Conservation (phyloP, 192 early-diverging fungal species). For the Mortierella alpina region DNA sequence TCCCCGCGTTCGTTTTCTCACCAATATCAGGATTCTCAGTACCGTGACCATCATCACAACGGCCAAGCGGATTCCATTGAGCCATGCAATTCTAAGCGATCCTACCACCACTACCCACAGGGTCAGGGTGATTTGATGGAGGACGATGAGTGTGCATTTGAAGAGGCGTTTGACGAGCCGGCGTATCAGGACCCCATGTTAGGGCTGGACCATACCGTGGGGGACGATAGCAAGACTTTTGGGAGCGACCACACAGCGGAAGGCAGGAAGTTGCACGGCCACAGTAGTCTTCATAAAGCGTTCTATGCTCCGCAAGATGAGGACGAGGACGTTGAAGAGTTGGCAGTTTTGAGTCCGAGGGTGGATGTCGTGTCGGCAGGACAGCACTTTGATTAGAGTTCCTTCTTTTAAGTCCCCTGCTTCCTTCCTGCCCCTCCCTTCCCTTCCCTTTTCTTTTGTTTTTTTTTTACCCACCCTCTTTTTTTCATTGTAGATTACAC, state of each 20-base stretch:
- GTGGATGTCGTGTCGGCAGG: too few relatives aligned
- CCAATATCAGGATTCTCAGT: neutral
- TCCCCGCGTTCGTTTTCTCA: neutral
- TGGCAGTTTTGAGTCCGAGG: too few relatives aligned
- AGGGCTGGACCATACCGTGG: neutral
- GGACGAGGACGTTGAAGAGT: too few relatives aligned
- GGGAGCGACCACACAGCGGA: neutral
- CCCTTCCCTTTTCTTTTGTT: neutral
- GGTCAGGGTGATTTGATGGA: neutral
- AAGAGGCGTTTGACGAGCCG: conserved; percentile 31
- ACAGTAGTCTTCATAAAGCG: too few relatives aligned
- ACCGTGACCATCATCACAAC: conserved; percentile 3
- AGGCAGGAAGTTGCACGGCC: neutral
- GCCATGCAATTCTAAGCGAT: neutral
- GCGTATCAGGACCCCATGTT: conserved; percentile 19
- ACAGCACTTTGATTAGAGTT: neutral
- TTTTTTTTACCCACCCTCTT: neutral
- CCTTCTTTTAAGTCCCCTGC: neutral
- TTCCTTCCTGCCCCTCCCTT: neutral
- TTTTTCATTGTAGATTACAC: neutral
- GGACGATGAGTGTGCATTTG: conserved; percentile 11
- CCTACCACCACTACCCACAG: neutral
- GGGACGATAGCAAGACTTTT: neutral
- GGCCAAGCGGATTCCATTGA: neutral
- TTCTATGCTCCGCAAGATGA: too few relatives aligned